Evolutionary conservation across 2,329 filamentous ascomycete species (phyloP).

Genomic region (Verticillium klebahnii): DNA sequence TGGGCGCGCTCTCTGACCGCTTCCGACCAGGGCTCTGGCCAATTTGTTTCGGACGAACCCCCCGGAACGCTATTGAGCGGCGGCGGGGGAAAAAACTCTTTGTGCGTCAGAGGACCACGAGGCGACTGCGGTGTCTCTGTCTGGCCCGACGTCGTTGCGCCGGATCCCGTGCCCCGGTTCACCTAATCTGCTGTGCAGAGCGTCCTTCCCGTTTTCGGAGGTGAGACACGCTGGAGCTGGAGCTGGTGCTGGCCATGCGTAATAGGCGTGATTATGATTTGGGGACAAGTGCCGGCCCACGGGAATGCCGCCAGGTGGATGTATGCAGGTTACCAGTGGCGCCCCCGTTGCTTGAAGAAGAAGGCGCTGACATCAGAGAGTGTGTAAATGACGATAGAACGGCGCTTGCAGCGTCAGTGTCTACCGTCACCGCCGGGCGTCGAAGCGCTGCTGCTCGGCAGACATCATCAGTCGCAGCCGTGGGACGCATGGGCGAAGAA

Average conservation of each 20-base stretch:
- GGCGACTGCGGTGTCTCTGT: neutral
- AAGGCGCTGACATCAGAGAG: neutral
- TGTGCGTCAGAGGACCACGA: neutral
- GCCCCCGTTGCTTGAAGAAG: neutral
- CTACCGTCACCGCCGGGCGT: no score
- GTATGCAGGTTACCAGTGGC: neutral
- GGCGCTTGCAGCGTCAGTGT: neutral
- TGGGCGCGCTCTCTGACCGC: neutral
- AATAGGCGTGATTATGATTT: neutral
- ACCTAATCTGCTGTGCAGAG: neutral
- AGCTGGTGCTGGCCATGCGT: no score
- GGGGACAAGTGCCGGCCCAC: neutral
- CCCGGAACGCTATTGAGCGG: neutral
- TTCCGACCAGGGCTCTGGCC: neutral
- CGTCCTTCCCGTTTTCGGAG: neutral
- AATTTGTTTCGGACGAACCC: neutral
- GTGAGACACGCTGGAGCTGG: neutral
- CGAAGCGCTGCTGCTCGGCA: neutral
- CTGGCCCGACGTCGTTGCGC: neutral
- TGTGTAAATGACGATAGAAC: neutral
- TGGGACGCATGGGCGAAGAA: neutral
- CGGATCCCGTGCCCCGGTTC: neutral
- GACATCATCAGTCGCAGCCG: neutral
- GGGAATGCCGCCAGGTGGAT: neutral
- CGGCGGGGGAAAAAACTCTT: neutral